phyloP scores from a whole-genome alignment of 2,329 filamentous ascomycete genomes.

The Dryadomyces sulphureus region DNA sequence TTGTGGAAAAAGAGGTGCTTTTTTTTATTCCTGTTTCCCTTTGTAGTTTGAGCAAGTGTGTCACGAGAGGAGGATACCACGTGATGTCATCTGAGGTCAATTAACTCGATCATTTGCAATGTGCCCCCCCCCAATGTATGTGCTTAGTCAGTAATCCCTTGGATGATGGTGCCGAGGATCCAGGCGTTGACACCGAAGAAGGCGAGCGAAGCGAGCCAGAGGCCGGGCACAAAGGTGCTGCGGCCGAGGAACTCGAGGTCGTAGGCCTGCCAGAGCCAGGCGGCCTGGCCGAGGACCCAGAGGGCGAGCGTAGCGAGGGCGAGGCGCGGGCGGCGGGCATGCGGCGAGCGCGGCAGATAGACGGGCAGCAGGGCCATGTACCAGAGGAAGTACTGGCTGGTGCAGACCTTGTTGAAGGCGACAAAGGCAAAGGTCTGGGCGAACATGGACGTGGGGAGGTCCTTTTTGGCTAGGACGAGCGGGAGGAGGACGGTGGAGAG shows the following conservation, averaged over 20 bases:
- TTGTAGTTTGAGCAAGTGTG: background rate
- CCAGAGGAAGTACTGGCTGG: conserved; percentile 98
- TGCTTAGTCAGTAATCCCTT: conserved; percentile 35
- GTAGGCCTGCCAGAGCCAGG: conserved; percentile 65
- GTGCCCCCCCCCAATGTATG: no score
- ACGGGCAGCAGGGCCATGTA: conserved; percentile 89
- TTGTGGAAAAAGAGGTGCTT: background rate
- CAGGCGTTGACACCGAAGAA: conserved; percentile 84
- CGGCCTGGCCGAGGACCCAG: conserved; percentile 64
- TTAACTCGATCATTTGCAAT: no score
- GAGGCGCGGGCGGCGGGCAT: conserved; percentile 43
- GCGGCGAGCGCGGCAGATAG: conserved; percentile 68
- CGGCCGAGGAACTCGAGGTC: conserved; percentile 64
- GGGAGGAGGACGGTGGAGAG: conserved; percentile 61
- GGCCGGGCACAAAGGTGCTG: conserved; percentile 72
- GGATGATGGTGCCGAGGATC: conserved; percentile 68
- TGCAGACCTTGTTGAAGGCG: conserved; percentile 97
- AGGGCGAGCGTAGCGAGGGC: conserved; percentile 51
- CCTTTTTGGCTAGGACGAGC: conserved; percentile 61
- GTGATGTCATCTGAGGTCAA: background rate
- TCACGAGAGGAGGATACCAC: background rate
- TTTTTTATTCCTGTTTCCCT: background rate
- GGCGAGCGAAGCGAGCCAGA: conserved; percentile 59
- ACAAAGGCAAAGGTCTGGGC: conserved; percentile 96
- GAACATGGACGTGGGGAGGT: conserved; percentile 73